Evolutionary conservation across 129 eudicot genomes (phyloP).

Genomic region (Oenanthe sinensis): DNA sequence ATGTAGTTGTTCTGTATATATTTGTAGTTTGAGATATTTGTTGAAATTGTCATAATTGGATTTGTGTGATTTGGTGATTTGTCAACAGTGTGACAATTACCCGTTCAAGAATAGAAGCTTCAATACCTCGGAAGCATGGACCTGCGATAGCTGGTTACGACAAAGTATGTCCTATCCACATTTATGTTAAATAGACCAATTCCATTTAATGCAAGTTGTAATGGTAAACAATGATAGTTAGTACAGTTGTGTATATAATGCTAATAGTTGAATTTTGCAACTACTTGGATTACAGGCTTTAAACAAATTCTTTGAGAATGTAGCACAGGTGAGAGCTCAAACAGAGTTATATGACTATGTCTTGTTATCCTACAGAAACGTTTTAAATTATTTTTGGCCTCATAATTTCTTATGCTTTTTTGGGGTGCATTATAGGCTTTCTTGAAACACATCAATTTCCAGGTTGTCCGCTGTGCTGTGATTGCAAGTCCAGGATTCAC

Average conservation of each 20-base stretch:
- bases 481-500: slow-evolving; percentile 99
- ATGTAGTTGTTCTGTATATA: not conserved
- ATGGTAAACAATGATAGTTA: not conserved
- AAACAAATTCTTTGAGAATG: slow-evolving; percentile 82
- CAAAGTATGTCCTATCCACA: slow-evolving; percentile 39
- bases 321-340: slow-evolving; percentile 46
- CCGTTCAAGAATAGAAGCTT: slow-evolving; percentile 73
- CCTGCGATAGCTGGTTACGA: slow-evolving; percentile 97
- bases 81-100: slow-evolving; percentile 59
- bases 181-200: not conserved
- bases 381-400: not conserved
- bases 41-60: not conserved
- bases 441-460: slow-evolving; percentile 77
- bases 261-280: not conserved
- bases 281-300: slow-evolving; percentile 55
- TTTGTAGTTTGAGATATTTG: not conserved
- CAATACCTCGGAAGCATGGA: slow-evolving; percentile 97
- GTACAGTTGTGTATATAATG: not conserved
- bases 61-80: slow-evolving; percentile 3
- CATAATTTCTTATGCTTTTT: not conserved
- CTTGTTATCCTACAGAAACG: not conserved
- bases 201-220: not conserved
- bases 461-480: slow-evolving; percentile 90
- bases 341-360: not conserved
- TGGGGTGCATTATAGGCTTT: slow-evolving; percentile 49